phyloP scores from a whole-genome alignment of 1,284 basidiomycete genomes.

The Kalmanozyma brasiliensis region DNA sequence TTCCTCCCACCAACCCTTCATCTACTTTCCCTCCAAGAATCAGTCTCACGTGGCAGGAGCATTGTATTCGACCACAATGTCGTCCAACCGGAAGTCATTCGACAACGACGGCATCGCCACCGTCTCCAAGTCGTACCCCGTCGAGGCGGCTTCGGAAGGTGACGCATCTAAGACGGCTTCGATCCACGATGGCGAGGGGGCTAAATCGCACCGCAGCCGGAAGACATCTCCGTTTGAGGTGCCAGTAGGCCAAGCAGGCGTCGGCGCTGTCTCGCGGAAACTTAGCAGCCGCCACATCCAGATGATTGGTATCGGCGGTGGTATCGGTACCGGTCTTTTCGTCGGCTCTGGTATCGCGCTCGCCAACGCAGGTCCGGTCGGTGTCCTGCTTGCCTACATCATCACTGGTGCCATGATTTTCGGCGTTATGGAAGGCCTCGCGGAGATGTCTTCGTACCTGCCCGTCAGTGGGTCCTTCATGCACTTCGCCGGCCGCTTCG shows the following conservation, averaged over 20 bases:
- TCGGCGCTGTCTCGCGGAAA: slow-evolving; percentile 41
- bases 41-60: slow-evolving; percentile 31
- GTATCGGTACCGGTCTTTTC: slow-evolving; percentile 63
- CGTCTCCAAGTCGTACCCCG: slow-evolving; percentile 34
- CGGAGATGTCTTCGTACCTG: slow-evolving; percentile 58
- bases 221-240: slow-evolving; percentile 39
- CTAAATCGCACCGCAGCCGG: slow-evolving; percentile 17
- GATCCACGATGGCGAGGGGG: slow-evolving; percentile 12
- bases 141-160: slow-evolving; percentile 2
- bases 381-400: slow-evolving; percentile 57
- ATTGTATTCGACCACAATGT: slow-evolving; percentile 22
- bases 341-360: slow-evolving; percentile 57
- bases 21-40: slow-evolving; percentile 18
- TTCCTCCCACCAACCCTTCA: background rate
- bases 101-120: slow-evolving; percentile 38
- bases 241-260: slow-evolving; percentile 32
- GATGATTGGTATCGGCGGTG: slow-evolving; percentile 60
- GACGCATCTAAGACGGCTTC: slow-evolving; percentile 33
- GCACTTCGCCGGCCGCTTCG: slow-evolving; percentile 56
- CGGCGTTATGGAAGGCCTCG: slow-evolving; percentile 57
- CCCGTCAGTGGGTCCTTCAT: slow-evolving; percentile 63
- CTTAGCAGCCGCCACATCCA: slow-evolving; percentile 48
- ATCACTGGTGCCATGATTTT: slow-evolving; percentile 58
- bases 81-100: slow-evolving; percentile 32
- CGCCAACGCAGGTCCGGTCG: slow-evolving; percentile 55